Conservation (phyloP, 306 rosid species). For the Comarum palustre region DNA sequence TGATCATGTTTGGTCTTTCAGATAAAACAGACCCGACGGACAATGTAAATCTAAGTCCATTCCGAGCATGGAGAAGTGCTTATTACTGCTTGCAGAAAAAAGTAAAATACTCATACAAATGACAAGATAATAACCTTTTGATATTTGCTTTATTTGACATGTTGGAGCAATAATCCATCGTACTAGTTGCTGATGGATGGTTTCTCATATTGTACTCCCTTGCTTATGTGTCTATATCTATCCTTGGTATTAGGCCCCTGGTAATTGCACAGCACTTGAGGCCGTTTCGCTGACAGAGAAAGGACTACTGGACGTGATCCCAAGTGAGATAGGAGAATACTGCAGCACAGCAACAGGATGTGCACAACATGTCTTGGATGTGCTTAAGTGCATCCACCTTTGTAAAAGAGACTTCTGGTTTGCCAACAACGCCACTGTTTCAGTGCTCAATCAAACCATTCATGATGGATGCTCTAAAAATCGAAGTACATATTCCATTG, state of each 20-base stretch:
- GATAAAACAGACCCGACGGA: conserved; percentile 30
- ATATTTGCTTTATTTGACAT: neutral
- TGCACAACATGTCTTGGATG: conserved; percentile 18
- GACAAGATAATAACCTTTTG: neutral
- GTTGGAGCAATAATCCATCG: neutral
- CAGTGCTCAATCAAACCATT: conserved; percentile 8
- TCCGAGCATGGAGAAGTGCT: conserved; percentile 42
- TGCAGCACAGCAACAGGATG: conserved; percentile 31
- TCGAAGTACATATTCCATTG: conserved; percentile 22
- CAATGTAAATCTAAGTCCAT: conserved; percentile 43
- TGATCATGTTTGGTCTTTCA: conserved; percentile 15
- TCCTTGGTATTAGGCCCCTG: neutral
- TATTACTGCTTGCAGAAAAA: conserved; percentile 38
- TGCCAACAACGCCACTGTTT: conserved; percentile 21
- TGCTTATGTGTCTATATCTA: neutral
- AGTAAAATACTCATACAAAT: conserved; percentile 14
- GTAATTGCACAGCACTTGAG: neutral
- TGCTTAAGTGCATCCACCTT: conserved; percentile 34
- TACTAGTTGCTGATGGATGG: neutral
- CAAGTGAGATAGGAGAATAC: conserved; percentile 10
- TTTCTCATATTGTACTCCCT: neutral
- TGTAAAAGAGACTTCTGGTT: conserved; percentile 39
- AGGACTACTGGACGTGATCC: conserved; percentile 30
- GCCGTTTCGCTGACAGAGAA: neutral
- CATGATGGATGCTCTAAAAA: conserved; percentile 6